Conservation (phyloP, 768 basidiomycete genomes). For the Boletellus sp. region DNA sequence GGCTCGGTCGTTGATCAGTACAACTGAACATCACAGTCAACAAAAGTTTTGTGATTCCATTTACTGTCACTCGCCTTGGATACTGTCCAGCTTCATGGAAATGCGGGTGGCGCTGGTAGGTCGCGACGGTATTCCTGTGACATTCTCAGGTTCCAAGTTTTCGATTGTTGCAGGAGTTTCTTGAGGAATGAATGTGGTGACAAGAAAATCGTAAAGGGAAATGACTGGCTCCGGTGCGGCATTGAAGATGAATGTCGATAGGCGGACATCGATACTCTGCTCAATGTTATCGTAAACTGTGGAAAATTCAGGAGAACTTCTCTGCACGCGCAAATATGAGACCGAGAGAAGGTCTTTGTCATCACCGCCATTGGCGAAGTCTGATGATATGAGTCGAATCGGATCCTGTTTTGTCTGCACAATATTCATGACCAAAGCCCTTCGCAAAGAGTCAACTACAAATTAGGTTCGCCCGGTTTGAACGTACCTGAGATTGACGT, state of each 20-base stretch:
- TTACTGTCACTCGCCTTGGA: conserved; percentile 55
- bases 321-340: conserved; percentile 75
- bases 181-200: conserved; percentile 86
- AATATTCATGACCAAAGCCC: conserved; percentile 74
- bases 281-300: conserved; percentile 79
- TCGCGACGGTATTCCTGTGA: conserved; percentile 1
- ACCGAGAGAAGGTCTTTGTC: conserved; percentile 73
- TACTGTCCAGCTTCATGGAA: conserved; percentile 75
- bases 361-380: conserved; percentile 36
- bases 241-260: conserved; percentile 89
- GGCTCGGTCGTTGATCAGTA: conserved; percentile 66
- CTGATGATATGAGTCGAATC: conserved; percentile 65
- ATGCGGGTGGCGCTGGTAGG: conserved; percentile 68
- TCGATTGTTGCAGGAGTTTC: conserved; percentile 8
- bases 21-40: conserved; percentile 45
- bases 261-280: conserved; percentile 79
- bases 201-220: conserved; percentile 91
- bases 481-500: conserved; percentile 69
- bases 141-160: conserved; percentile 7
- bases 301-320: conserved; percentile 80
- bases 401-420: conserved; percentile 51
- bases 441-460: conserved; percentile 28
- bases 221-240: conserved; percentile 89
- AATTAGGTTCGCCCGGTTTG: not conserved
- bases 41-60: not conserved